Evolutionary conservation across 2,329 filamentous ascomycete genomes (phyloP), one percentile per base, ranked within the genome.

Genomic region (Orbilia quercus): DNA sequence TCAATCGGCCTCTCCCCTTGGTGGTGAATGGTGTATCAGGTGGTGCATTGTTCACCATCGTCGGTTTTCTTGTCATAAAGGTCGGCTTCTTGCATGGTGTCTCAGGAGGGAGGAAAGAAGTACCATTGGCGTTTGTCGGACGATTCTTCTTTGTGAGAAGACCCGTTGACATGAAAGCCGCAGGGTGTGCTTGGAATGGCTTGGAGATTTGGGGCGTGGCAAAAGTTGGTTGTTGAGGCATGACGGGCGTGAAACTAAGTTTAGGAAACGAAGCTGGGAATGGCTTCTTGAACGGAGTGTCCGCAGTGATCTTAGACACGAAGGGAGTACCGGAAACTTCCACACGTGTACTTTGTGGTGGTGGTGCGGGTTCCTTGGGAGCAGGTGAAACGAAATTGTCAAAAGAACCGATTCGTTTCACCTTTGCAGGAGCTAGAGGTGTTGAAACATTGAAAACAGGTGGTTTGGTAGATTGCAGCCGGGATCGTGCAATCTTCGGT

Each of bases 1-100:
- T 82, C 22, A 80, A 59, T 23, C 77, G 79, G 50, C 82, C 82
- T 42, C 77, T 81, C 11, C 85, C 82, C 36, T 87, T 84, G 6
- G 85, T 84, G 77, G 89, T 89, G 79, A 95, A 93, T 0, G 94
- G 93, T 0, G 92, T 95, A 60, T 6, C 90, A 53, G 82, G 79
- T 11, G 88, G 87, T 80, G 86, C 86, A 57, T 66, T 73, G 40
- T 45, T 73, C n/a, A 73, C 40, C 69, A 66, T 66, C 6, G 28
- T 73, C 7, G 69, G 69, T n/a, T 73, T 73, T 22, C 69, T 73
- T n/a, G 90, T 87, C 77, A 90, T 84, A 81, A 93, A 87, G 66
- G 89, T 82, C 76, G 90, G 89, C 79, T 95, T 92, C 83, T 98
- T 99, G 82, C 95, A 98, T 0, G 95, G 95, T 0, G 95, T 99